Conservation (phyloP, 805 yeast genomes). For the Candida hispaniensis region DNA sequence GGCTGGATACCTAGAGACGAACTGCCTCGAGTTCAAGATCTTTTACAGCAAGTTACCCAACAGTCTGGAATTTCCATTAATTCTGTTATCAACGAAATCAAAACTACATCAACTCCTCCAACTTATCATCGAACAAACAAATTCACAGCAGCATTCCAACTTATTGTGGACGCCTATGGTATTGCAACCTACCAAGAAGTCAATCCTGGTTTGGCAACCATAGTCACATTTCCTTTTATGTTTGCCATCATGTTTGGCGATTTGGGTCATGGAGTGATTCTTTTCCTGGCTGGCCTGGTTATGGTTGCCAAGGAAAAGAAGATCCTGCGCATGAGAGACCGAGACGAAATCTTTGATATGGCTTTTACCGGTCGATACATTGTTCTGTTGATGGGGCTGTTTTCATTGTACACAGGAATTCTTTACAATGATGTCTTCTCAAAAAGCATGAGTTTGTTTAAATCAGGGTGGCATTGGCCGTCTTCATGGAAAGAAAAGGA, state of each 20-base stretch:
- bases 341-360: conserved; percentile 94
- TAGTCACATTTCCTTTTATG: conserved; percentile 95
- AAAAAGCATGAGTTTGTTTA: conserved; percentile 75
- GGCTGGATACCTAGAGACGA: conserved; percentile 91
- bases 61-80: conserved; percentile 32
- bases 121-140: conserved; percentile 87
- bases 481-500: conserved; percentile 54
- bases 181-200: conserved; percentile 87
- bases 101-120: conserved; percentile 82
- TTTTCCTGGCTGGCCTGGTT: conserved; percentile 58
- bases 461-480: conserved; percentile 92
- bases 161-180: conserved; percentile 93
- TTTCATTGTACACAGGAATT: conserved; percentile 91
- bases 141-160: conserved; percentile 85
- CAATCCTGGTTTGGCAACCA: conserved; percentile 90
- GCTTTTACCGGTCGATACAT: conserved; percentile 90
- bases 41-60: conserved; percentile 53
- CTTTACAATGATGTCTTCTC: conserved; percentile 92
- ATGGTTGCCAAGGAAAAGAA: conserved; percentile 63
- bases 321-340: conserved; percentile 46
- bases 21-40: conserved; percentile 45
- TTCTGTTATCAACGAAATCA: conserved; percentile 45
- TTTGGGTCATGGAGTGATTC: conserved; percentile 84
- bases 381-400: conserved; percentile 83
- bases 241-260: conserved; percentile 99